A percentile compares a stretch with the other conserved stretches of the same genome.
phyloP scores from a whole-genome alignment of 352 stramenopile species.

The Phytophthora pseudosyringae region DNA sequence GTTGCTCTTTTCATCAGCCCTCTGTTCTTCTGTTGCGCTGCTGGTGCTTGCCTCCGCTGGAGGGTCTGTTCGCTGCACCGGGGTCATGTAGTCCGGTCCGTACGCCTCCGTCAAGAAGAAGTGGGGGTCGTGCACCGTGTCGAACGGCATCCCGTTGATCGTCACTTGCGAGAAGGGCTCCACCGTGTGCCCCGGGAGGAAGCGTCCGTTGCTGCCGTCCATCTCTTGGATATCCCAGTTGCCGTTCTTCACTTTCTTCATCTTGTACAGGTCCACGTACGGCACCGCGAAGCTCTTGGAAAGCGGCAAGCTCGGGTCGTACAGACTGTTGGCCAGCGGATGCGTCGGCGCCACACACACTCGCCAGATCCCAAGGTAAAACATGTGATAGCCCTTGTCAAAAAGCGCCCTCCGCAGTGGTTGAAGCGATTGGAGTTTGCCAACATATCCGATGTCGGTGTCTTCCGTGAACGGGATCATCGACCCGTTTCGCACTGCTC shows the following conservation, averaged over 20 bases:
- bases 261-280: conserved; percentile 52
- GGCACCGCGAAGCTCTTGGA: conserved; percentile 29
- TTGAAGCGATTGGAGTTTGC: conserved; percentile 19
- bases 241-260: conserved; percentile 21
- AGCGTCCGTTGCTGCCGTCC: conserved; percentile 26
- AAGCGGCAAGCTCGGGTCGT: conserved; percentile 37
- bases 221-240: conserved; percentile 41
- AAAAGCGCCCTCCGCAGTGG: conserved; percentile 28
- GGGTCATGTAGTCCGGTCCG: conserved; percentile 46
- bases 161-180: conserved; percentile 35
- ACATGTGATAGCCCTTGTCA: conserved; percentile 63
- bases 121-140: conserved; percentile 43
- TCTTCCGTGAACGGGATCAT: conserved; percentile 71
- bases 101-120: conserved; percentile 48
- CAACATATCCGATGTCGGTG: conserved; percentile 53
- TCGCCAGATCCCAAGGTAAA: conserved; percentile 44
- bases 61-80: conserved; percentile 13
- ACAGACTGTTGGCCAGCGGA: conserved; percentile 44
- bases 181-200: conserved; percentile 28
- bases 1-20: conserved; percentile 8
- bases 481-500: conserved; percentile 53
- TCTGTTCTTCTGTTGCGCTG: conserved; percentile 1
- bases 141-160: conserved; percentile 46
- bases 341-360: conserved; percentile 56
- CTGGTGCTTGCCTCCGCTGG: neutral